phyloP scores from a whole-genome alignment of 148 eudicot genomes.

The Silene latifolia region DNA sequence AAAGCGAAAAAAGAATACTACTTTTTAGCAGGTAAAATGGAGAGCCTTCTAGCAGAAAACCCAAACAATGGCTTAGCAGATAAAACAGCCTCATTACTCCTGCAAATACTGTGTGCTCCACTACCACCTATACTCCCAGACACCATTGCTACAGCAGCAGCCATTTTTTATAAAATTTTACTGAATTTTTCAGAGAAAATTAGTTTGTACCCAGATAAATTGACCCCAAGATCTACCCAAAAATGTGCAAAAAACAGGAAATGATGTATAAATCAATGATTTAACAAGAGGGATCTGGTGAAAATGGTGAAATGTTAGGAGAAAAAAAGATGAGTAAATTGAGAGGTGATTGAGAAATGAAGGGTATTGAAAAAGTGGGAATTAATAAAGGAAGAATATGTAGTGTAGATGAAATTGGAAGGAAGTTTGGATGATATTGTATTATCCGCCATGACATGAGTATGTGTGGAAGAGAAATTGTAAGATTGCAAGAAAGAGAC shows the following conservation, averaged over 20 bases:
- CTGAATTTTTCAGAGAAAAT: neutral
- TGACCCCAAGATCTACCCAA: constrained; percentile 21
- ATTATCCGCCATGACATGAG: constrained; percentile 37
- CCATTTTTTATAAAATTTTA: constrained; percentile 28
- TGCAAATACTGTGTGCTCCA: constrained; percentile 40
- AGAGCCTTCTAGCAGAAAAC: constrained; percentile 35
- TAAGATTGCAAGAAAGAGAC: constrained; percentile 8
- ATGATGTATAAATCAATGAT: neutral
- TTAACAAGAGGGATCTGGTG: neutral
- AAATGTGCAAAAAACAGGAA: neutral
- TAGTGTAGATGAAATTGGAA: constrained; percentile 20
- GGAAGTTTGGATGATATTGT: constrained; percentile 19
- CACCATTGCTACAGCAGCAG: constrained; percentile 57
- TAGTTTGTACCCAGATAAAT: constrained; percentile 1
- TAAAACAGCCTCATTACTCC: constrained; percentile 32
- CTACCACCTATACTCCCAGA: constrained; percentile 34
- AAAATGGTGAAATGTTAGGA: neutral
- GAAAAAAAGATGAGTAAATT: neutral
- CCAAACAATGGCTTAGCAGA: constrained; percentile 40
- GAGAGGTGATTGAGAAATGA: constrained; percentile 12
- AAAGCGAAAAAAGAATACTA: constrained; percentile 10
- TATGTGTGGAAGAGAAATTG: constrained; percentile 13
- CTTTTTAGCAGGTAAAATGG: constrained; percentile 43
- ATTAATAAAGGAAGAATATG: constrained; percentile 13
- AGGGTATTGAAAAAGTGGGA: constrained; percentile 17